These are phyloP conservation scores for Dryas octopetala DNA, from an alignment of 306 rosid species.

Conservation along the genomic window DNA sequence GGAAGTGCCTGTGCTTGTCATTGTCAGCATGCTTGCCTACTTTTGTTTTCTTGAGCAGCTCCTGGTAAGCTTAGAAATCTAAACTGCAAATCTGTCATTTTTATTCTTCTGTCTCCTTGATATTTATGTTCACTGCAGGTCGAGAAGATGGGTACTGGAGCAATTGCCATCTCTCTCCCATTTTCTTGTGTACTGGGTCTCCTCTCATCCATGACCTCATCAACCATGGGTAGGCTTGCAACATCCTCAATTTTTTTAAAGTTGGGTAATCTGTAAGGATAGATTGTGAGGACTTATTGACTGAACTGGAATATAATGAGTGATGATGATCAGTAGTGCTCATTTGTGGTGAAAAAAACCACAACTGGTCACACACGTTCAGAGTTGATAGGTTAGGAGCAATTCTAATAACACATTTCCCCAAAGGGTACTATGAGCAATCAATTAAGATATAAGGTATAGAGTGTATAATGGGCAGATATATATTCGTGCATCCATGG, in stretches of 20 bases:
- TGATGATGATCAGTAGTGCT: background rate
- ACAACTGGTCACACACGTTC: background rate
- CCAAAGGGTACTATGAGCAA: background rate
- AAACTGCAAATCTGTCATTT: slow-evolving; percentile 18
- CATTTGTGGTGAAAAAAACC: background rate
- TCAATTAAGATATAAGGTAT: slow-evolving; percentile 1
- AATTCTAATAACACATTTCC: background rate
- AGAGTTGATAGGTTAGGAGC: background rate
- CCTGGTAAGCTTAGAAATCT: slow-evolving; percentile 52
- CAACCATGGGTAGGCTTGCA: slow-evolving; percentile 83
- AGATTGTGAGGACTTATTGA: background rate
- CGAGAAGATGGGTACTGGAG: slow-evolving; percentile 67
- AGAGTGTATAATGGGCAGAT: slow-evolving; percentile 11
- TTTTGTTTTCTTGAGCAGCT: slow-evolving; percentile 97
- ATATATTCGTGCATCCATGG: slow-evolving; percentile 10
- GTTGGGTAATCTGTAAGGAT: background rate
- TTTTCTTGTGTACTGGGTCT: slow-evolving; percentile 92
- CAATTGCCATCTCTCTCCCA: slow-evolving; percentile 88
- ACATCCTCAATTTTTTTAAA: slow-evolving; percentile 15
- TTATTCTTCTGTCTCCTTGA: slow-evolving; percentile 17
- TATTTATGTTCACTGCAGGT: slow-evolving; percentile 53
- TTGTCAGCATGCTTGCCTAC: slow-evolving; percentile 94
- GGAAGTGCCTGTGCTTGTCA: slow-evolving; percentile 94
- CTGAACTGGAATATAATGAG: background rate
- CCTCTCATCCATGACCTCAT: slow-evolving; percentile 82